These are phyloP conservation scores for Ceratorhiza oryzae-sativae DNA, from an alignment of 1,284 basidiomycete species.

Conservation along the genomic window DNA sequence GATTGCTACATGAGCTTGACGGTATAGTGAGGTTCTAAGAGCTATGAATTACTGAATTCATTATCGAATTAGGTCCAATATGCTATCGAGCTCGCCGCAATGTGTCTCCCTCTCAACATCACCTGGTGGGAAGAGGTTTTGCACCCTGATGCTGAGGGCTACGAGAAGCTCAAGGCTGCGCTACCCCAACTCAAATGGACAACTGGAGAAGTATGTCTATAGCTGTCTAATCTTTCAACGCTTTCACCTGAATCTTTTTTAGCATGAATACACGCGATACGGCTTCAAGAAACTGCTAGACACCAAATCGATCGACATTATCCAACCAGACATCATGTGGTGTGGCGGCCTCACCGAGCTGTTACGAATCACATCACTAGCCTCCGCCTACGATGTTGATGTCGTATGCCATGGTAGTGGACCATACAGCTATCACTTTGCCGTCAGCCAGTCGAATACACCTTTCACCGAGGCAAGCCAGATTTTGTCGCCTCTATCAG, in stretches of 20 bases:
- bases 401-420: slow-evolving; percentile 61
- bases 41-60: neutral
- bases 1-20: slow-evolving; percentile 60
- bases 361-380: slow-evolving; percentile 58
- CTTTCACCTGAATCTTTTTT: neutral
- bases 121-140: slow-evolving; percentile 64
- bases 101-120: slow-evolving; percentile 55
- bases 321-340: slow-evolving; percentile 60
- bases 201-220: slow-evolving; percentile 54
- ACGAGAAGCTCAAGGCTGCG: slow-evolving; percentile 55
- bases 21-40: neutral
- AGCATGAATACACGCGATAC: slow-evolving; percentile 60
- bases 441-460: slow-evolving; percentile 51
- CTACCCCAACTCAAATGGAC: slow-evolving; percentile 60
- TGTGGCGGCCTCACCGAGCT: slow-evolving; percentile 61
- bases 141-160: slow-evolving; percentile 59
- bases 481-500: slow-evolving; percentile 47
- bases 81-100: slow-evolving; percentile 57
- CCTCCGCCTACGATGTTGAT: slow-evolving; percentile 57
- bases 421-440: slow-evolving; percentile 54
- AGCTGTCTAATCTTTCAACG: neutral
- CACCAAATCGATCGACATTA: slow-evolving; percentile 57
- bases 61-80: slow-evolving; percentile 50
- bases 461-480: slow-evolving; percentile 49
- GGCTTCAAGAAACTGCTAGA: slow-evolving; percentile 63